A percentile compares a stretch with the other conserved stretches of the same genome.
These are phyloP conservation scores for Pseudocercospora ulei DNA, from an alignment of 2,329 filamentous ascomycete genomes.

Conservation along the genomic window DNA sequence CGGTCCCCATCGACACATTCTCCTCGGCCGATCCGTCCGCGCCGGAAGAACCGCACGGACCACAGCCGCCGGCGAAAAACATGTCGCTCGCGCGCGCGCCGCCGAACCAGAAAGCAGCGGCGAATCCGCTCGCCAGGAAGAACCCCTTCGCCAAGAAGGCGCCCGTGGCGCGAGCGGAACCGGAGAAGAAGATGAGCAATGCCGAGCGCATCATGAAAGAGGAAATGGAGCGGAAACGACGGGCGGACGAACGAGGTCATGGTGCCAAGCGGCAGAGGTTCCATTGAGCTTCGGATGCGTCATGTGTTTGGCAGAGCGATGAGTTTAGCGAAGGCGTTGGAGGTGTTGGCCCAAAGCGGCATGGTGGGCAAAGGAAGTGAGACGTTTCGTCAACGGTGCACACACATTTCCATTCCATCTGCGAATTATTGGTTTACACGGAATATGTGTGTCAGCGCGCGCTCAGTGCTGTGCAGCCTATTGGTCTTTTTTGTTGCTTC, in stretches of 20 bases:
- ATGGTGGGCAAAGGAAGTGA: too few species aligned
- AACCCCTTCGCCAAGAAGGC: constrained; percentile 63
- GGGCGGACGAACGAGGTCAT: constrained; percentile 28
- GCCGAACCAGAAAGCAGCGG: constrained; percentile 51
- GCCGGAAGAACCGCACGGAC: constrained; percentile 23
- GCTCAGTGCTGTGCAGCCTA: constrained; percentile 5
- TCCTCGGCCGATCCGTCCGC: constrained; percentile 23
- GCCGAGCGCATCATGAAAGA: constrained; percentile 79
- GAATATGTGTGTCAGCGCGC: constrained; percentile 3
- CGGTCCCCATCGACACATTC: constrained; percentile 29
- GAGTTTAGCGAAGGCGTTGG: constrained; percentile 14
- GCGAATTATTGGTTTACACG: constrained; percentile 6
- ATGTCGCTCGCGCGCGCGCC: constrained; percentile 54
- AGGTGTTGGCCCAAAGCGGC: constrained; percentile 1
- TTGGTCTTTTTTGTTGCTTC: constrained; percentile 7
- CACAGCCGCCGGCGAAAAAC: constrained; percentile 29
- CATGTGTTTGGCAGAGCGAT: too few species aligned
- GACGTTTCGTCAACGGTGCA: not conserved
- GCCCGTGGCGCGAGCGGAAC: constrained; percentile 44
- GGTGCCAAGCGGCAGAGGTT: constrained; percentile 20
- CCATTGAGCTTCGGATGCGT: not conserved
- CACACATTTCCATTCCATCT: not conserved
- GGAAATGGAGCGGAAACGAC: constrained; percentile 36
- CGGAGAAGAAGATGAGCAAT: constrained; percentile 76
- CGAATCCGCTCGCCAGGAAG: constrained; percentile 66